Evolutionary conservation across 2,329 filamentous ascomycete genomes (phyloP).

Genomic region (Acrodontium crateriforme): DNA sequence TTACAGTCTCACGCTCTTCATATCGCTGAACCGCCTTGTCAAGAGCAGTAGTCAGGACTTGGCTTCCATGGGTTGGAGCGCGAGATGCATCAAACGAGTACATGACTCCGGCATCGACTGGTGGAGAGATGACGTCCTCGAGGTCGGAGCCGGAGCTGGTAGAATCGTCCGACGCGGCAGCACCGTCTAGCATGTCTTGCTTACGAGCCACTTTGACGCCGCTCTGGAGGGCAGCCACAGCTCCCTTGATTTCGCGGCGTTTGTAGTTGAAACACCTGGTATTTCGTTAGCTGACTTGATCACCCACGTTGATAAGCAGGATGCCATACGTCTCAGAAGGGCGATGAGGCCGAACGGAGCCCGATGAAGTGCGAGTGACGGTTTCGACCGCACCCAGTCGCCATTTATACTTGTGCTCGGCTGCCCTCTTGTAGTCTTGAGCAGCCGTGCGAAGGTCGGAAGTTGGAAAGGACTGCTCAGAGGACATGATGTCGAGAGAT

Average conservation of each 20-base stretch:
- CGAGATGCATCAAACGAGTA: conserved; percentile 40
- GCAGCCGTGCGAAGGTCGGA: conserved; percentile 41
- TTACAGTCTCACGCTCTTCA: conserved; percentile 46
- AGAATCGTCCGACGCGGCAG: conserved; percentile 14
- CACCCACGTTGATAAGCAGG: not conserved
- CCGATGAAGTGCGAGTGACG: conserved; percentile 14
- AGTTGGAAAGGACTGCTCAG: conserved; percentile 33
- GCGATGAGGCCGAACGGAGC: conserved; percentile 21
- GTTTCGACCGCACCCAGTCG: conserved; percentile 26
- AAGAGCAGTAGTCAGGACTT: conserved; percentile 43
- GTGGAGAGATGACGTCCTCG: conserved; percentile 30
- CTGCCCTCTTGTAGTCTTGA: conserved; percentile 38
- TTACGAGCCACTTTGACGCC: conserved; percentile 23
- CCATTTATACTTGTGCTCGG: conserved; percentile 38
- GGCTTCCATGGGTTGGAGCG: conserved; percentile 39
- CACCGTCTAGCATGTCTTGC: conserved; percentile 30
- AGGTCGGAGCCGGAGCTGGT: conserved; percentile 31
- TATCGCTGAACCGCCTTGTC: conserved; percentile 45
- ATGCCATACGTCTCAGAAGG: conserved; percentile 20
- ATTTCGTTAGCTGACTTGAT: conserved; percentile 2
- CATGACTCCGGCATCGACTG: conserved; percentile 34
- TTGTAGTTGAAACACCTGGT: conserved; percentile 15
- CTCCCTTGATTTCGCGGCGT: conserved; percentile 16
- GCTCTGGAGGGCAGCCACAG: conserved; percentile 15
- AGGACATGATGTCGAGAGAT: conserved; percentile 28